phyloP scores from a whole-genome alignment of 2,329 filamentous ascomycete species.

The Diaporthe sp. region DNA sequence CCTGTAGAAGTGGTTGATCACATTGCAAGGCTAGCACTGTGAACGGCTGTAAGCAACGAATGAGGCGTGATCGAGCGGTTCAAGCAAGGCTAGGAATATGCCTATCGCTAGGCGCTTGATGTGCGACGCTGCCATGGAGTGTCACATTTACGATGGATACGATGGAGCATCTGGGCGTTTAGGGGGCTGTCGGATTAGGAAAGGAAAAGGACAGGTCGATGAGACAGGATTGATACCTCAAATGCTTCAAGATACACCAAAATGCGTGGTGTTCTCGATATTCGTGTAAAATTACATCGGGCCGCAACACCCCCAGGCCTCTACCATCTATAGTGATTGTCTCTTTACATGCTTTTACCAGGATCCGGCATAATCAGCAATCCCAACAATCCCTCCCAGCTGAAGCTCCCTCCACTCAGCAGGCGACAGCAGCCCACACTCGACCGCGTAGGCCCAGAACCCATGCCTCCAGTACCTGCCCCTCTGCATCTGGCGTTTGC shows the following conservation, averaged over 20 bases:
- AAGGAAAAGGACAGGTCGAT: constrained; percentile 14
- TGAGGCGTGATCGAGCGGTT: background rate
- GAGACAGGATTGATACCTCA: background rate
- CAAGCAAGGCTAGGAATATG: background rate
- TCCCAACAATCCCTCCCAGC: background rate
- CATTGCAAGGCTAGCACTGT: background rate
- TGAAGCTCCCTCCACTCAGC: constrained; percentile 34
- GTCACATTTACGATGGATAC: background rate
- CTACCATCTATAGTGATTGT: background rate
- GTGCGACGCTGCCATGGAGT: background rate
- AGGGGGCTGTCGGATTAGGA: background rate
- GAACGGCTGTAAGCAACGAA: background rate
- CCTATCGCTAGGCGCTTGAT: background rate
- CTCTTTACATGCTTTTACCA: constrained; percentile 4
- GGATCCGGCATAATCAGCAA: background rate
- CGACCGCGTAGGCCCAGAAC: constrained; percentile 64
- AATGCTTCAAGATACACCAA: background rate
- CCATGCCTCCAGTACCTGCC: constrained; percentile 61
- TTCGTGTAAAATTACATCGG: background rate
- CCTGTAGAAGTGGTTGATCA: background rate
- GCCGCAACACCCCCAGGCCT: background rate
- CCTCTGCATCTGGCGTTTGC: background rate
- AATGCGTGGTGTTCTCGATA: background rate
- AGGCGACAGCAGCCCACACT: constrained; percentile 54
- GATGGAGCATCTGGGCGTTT: background rate